phyloP scores from a whole-genome alignment of 768 basidiomycete species.

The Suillus discolor region DNA sequence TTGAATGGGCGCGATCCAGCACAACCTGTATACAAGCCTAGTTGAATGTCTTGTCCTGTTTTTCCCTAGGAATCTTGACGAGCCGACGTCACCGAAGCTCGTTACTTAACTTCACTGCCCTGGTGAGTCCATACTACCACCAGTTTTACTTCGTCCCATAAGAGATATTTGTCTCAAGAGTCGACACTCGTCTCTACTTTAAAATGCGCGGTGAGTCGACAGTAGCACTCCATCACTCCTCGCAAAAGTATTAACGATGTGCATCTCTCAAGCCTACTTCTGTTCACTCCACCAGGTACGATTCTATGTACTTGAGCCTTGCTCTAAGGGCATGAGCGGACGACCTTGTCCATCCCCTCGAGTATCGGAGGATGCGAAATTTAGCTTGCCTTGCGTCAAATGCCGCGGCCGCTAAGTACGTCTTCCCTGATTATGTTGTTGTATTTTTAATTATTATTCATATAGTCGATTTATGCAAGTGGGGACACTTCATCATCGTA shows the following conservation, averaged over 20 bases:
- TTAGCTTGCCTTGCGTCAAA: slow-evolving; percentile 10
- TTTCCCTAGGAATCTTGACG: neutral
- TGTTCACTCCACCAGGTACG: slow-evolving; percentile 8
- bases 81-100: neutral
- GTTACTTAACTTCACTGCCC: neutral
- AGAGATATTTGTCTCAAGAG: neutral
- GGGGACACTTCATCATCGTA: neutral
- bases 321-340: neutral
- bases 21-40: neutral
- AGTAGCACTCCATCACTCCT: neutral
- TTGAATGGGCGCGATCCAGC: neutral
- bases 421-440: neutral
- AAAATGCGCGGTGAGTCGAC: neutral
- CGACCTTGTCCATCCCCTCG: neutral
- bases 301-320: slow-evolving; percentile 10
- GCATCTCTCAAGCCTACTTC: slow-evolving; percentile 5
- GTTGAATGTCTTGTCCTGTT: neutral
- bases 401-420: slow-evolving; percentile 16
- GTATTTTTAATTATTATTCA: too few relatives aligned
- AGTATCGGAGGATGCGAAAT: accelerated
- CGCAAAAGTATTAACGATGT: neutral
- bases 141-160: neutral
- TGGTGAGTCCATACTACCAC: neutral
- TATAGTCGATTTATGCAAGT: too few relatives aligned
- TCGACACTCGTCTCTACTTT: neutral